Base-by-base conservation (phyloP, 2,329 filamentous ascomycete genomes). In the Scytalidium lignicola region DNA sequence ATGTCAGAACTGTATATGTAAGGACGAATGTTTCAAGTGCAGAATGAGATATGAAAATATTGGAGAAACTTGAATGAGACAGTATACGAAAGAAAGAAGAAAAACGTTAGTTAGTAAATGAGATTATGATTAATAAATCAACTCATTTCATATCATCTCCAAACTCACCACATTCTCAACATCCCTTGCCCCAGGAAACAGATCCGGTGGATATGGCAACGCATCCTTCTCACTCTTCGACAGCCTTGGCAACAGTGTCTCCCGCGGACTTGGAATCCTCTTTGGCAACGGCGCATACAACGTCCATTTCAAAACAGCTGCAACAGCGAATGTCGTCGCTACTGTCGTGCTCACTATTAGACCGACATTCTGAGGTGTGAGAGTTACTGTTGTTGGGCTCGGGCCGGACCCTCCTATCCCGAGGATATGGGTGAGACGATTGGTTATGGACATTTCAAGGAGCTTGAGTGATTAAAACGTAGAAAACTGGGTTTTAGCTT, bases 111-210 rank as follows among this genome's bases (percentile, higher is more conserved):
- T 26, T 26, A 26, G 5, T 5, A 26, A n/a, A n/a, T n/a, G n/a
- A n/a, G n/a, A n/a, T n/a, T n/a, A n/a, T n/a, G n/a, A n/a, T n/a
- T n/a, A n/a, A n/a, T n/a, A n/a, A n/a, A n/a, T n/a, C n/a, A n/a
- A n/a, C n/a, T n/a, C n/a, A 6, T 26, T 26, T 26, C 23, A 26
- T 26, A 10, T n/a, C n/a, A n/a, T 28, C 10, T 37, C 10, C 4
- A n/a, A 12, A 51, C 54, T 44, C 48, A 62, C 62, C 7, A 83
- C 80, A 3, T 82, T 85, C 12, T 72, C 63, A 15, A 93, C 81
- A 62, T 90, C 80, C 50, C 87, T 76, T 0, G 72, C 79, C 6
- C 87, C 85, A 0, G 86, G 86, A 13, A 91, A 75, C 15, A 78
- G 76, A 65, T 89, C 77, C 2, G 81, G 81, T 1, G 86, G 86